Conservation (phyloP, 768 basidiomycete genomes). For the Pleurotus cornucopiae region DNA sequence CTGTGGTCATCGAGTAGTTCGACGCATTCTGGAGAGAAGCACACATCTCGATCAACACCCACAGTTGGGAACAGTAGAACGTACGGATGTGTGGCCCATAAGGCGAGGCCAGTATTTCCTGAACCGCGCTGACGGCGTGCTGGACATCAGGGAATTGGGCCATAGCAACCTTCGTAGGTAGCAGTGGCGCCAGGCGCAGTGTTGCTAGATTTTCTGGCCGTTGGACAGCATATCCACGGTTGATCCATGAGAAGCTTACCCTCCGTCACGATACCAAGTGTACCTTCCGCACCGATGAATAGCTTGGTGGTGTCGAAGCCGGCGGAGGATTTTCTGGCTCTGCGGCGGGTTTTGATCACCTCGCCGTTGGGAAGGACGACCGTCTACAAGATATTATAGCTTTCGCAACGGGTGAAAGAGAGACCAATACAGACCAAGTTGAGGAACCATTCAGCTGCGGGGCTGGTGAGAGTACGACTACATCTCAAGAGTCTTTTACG, state of each 20-base stretch:
- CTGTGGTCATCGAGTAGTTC: slow-evolving; percentile 81
- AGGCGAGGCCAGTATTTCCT: slow-evolving; percentile 69
- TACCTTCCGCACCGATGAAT: slow-evolving; percentile 79
- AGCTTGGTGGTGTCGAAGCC: slow-evolving; percentile 84
- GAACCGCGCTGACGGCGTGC: slow-evolving; percentile 74
- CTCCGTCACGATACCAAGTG: slow-evolving; percentile 88
- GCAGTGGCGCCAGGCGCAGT: slow-evolving; percentile 69
- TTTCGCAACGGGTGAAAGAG: neutral
- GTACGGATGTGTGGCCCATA: slow-evolving; percentile 71
- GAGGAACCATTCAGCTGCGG: slow-evolving; percentile 70
- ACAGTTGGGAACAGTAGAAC: slow-evolving; percentile 19
- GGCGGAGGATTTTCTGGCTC: slow-evolving; percentile 80
- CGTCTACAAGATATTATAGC: slow-evolving; percentile 43
- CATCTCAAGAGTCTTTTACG: neutral
- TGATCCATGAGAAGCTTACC: slow-evolving; percentile 27
- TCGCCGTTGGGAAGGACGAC: slow-evolving; percentile 87
- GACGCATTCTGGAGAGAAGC: slow-evolving; percentile 61
- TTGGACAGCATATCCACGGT: too few species aligned
- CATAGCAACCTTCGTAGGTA: slow-evolving; percentile 86
- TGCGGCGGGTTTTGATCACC: slow-evolving; percentile 82
- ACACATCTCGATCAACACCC: neutral
- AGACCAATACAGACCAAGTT: slow-evolving; percentile 52
- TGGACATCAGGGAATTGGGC: slow-evolving; percentile 81
- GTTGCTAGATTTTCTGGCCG: slow-evolving; percentile 48
- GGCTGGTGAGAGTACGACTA: neutral